Evolutionary conservation across 805 yeast genomes (phyloP), one percentile per base, ranked within the genome.

Genomic region (Lachancea lanzarotensis): DNA sequence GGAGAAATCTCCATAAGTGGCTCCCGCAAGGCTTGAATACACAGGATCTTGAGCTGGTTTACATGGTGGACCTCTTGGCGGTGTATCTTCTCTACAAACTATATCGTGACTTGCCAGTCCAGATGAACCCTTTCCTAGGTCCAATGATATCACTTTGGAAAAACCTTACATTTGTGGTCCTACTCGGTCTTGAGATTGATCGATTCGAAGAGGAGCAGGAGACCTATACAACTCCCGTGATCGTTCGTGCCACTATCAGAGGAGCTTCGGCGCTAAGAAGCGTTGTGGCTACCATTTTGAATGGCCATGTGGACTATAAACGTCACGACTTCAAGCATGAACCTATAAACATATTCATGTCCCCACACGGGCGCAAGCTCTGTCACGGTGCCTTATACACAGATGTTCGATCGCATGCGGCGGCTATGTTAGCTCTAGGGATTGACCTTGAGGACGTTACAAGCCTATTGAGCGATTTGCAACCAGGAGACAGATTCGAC

Each of bases 221-320:
- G 34, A 57, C 62, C 3, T 62, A 51, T 38, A 62, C 60, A 5
- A 68, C 74, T 0, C 83, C 84, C 7, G 60, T 67, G 30, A 56
- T 72, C 12, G 70, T 79, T 5, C 62, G 73, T 26, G 71, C 75
- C 29, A 69, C 73, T 2, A 67, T 83, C 3, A 71, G 81, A 50
- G 90, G 90, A 1, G 68, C 84, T 0, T 69, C 84, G 17, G 79
- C 88, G 0, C 64, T 84, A 22, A 61, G 95, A 29, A 73, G 78
- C 29, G 76, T 81, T 0, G 57, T 81, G 7, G 85, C 88, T 0
- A 68, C 81, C 45, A 69, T 81, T 8, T 56, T 84, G 43, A 82
- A 82, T 54, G 73, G 71, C n/a, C 61, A 74, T 44, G 60, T 69
- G 17, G 65, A 60, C 0, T 53, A 53, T 16, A 59, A 76, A 43